A percentile compares a stretch with the other conserved stretches of the same genome.
Evolutionary conservation across 768 basidiomycete genomes (phyloP).

Genomic region (Leccinum truebloodii): DNA sequence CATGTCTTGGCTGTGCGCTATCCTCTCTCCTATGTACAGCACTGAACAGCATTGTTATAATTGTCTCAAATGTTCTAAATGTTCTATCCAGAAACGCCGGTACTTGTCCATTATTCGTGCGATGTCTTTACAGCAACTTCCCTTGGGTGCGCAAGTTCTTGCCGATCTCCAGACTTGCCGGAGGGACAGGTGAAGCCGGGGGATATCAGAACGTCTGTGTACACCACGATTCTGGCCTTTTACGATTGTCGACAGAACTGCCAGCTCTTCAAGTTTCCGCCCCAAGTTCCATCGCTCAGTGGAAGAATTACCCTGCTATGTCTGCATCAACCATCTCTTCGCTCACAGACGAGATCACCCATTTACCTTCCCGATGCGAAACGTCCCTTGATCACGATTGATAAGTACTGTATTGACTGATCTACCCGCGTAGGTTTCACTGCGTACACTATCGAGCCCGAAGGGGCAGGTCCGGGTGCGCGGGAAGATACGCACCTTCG

Average conservation of each 20-base stretch:
- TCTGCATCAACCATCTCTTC: background rate
- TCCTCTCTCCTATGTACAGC: background rate
- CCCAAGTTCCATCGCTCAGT: no score
- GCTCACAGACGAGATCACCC: slow-evolving; percentile 3
- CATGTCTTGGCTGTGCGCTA: background rate
- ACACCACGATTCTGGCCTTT: background rate
- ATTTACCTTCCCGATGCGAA: background rate
- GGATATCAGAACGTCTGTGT: background rate
- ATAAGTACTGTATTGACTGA: background rate
- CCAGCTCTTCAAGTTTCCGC: background rate
- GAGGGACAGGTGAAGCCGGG: background rate
- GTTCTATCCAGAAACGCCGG: background rate
- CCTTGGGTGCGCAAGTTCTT: no score
- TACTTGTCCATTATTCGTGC: background rate
- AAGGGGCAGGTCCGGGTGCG: slow-evolving; percentile 9
- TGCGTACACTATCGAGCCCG: slow-evolving; percentile 9
- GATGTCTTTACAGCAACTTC: background rate
- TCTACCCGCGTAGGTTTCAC: slow-evolving; percentile 7
- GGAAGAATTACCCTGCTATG: background rate
- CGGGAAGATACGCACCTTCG: slow-evolving; percentile 1
- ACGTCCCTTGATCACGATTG: background rate
- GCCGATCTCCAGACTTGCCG: no score
- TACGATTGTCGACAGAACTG: background rate
- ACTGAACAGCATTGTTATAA: background rate
- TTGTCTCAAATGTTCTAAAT: background rate